A percentile compares a stretch with the other conserved stretches of the same genome.
These are phyloP conservation scores for Hyphopichia homilentoma DNA, from an alignment of 805 yeast species.

Conservation along the genomic window DNA sequence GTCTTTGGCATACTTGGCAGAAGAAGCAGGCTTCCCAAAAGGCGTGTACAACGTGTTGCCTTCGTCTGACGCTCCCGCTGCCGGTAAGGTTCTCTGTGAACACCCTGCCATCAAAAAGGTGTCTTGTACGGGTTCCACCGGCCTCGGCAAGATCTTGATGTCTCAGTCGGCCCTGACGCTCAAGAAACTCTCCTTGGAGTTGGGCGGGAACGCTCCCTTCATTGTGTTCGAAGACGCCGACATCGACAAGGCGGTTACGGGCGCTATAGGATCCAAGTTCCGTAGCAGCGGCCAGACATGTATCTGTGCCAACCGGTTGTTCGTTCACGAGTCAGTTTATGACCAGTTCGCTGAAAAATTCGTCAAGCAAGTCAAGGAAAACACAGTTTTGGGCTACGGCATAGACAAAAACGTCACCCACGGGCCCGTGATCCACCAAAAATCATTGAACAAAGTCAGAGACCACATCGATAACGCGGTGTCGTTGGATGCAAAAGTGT, in stretches of 20 bases:
- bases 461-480: slow-evolving; percentile 65
- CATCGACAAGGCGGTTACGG: slow-evolving; percentile 51
- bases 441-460: slow-evolving; percentile 59
- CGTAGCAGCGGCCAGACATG: slow-evolving; percentile 65
- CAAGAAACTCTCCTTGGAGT: slow-evolving; percentile 58
- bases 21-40: slow-evolving; percentile 66
- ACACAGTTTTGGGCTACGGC: slow-evolving; percentile 60
- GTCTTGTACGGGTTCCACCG: slow-evolving; percentile 64
- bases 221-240: slow-evolving; percentile 60
- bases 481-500: slow-evolving; percentile 58
- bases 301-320: slow-evolving; percentile 59
- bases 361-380: slow-evolving; percentile 28
- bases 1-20: slow-evolving; percentile 58
- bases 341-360: slow-evolving; percentile 45
- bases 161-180: slow-evolving; percentile 52
- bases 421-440: slow-evolving; percentile 69
- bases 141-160: slow-evolving; percentile 59
- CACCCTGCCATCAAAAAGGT: slow-evolving; percentile 47
- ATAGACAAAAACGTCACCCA: slow-evolving; percentile 57
- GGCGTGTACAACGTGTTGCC: slow-evolving; percentile 68
- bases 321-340: slow-evolving; percentile 49
- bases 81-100: slow-evolving; percentile 52
- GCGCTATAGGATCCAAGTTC: slow-evolving; percentile 52
- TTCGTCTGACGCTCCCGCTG: slow-evolving; percentile 40
- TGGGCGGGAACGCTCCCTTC: slow-evolving; percentile 68